Evolutionary conservation across 2,329 filamentous ascomycete species (phyloP), one percentile per base, ranked within the genome.

Genomic region (Aphanocladium album): DNA sequence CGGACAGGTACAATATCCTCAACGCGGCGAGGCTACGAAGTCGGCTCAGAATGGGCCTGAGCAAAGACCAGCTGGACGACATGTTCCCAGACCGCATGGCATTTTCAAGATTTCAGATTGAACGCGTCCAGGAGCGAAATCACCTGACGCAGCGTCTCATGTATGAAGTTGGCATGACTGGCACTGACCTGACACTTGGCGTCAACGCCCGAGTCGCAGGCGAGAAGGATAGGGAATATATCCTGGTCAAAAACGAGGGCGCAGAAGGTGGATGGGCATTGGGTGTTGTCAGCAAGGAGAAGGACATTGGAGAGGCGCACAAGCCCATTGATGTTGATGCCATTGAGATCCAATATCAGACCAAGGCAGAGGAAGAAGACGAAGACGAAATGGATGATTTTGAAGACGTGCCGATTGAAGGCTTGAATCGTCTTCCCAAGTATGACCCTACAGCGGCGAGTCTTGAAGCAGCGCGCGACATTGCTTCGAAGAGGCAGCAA

Each of bases 51-150:
- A 96, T 99, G 93, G 95, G 95, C 0, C 84, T 96, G 68, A 96
- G 91, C 60, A 98, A 98, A 74, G 93, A 99, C 65, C 95, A 99
- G 74, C 77, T 99, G 16, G 93, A 98, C 66, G 85, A 82, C 50
- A 99, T 99, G 95, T 99, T 99, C 71, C 93, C 95, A 0, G 89
- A 99, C 72, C 86, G 95, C 27, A 97, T 99, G 92, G 95, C 89
- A 0, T 99, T 99, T 70, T 97, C 93, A 1, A 89, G 83, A 63
- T 99, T 99, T 70, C 95, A 99, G 74, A 96, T 99, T 61, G 95
- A 98, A 71, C 82, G 95, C 61, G 96, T 98, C 12, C 86, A 83
- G 66, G 93, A 99, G 76, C 83, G 96, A 54, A 99, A 99, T 69
- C 90, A 96, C 64, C 81, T 99, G 33, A 99, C 96, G 0, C 95